Conservation (phyloP, 148 eudicot genomes). For the Chenopodium formosanum region DNA sequence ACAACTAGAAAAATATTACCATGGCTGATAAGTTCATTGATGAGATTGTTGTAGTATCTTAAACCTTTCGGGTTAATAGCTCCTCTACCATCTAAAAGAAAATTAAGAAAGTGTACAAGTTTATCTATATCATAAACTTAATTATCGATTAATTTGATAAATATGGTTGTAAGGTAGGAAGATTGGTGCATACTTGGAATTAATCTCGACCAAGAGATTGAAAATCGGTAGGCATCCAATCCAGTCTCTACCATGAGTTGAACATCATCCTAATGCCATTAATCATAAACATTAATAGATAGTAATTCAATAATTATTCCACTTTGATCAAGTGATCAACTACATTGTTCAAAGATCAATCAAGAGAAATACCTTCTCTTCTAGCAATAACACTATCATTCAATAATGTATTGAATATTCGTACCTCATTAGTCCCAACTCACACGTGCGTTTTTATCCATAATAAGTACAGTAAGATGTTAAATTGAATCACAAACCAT, state of each 20-base stretch:
- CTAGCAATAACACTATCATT: too few relatives aligned
- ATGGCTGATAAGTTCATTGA: slow-evolving; percentile 44
- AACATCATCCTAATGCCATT: slow-evolving; percentile 50
- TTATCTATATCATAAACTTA: too few relatives aligned
- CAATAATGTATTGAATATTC: too few relatives aligned
- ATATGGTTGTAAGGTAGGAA: not conserved
- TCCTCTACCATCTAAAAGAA: slow-evolving; percentile 54
- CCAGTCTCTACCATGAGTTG: slow-evolving; percentile 62
- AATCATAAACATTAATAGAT: not conserved
- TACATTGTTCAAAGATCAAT: too few relatives aligned
- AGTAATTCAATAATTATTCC: not conserved
- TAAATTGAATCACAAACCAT: too few relatives aligned
- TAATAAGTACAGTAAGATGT: too few relatives aligned
- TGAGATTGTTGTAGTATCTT: slow-evolving; percentile 50
- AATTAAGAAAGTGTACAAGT: not conserved
- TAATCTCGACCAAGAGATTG: slow-evolving; percentile 77
- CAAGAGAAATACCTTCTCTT: too few relatives aligned
- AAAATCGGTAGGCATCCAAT: slow-evolving; percentile 63
- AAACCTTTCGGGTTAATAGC: slow-evolving; percentile 48
- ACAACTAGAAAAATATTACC: slow-evolving; percentile 28
- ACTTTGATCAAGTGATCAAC: too few relatives aligned
- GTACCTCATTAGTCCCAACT: too few relatives aligned
- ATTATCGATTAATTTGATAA: too few relatives aligned
- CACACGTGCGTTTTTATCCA: too few relatives aligned
- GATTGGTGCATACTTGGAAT: slow-evolving; percentile 44